Conservation (phyloP, 202 grass and related monocot species). For the Schoenoplectus triqueter region DNA sequence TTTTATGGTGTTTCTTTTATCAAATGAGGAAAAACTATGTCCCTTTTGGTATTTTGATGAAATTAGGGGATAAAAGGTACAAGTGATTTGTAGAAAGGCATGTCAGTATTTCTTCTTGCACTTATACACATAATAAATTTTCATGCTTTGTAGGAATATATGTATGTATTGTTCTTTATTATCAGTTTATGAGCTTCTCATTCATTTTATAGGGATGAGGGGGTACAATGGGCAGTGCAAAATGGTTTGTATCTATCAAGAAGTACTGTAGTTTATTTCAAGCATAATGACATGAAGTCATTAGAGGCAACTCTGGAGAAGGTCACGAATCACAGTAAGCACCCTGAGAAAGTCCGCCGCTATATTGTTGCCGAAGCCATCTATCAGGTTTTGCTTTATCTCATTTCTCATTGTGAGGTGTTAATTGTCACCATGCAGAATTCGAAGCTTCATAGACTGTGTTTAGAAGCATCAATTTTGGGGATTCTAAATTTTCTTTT, state of each 20-base stretch:
- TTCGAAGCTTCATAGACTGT: not conserved
- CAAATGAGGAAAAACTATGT: not conserved
- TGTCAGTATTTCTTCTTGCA: not conserved
- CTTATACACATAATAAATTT: not conserved
- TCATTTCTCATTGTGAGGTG: constrained; percentile 30
- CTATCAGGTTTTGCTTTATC: constrained; percentile 63
- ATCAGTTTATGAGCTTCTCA: constrained; percentile 5
- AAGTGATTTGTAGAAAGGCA: not conserved
- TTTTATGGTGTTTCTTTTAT: not conserved
- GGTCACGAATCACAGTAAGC: constrained; percentile 70
- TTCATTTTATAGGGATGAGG: constrained; percentile 70
- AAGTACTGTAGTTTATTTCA: constrained; percentile 92
- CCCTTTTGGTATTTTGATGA: not conserved
- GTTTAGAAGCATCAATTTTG: not conserved
- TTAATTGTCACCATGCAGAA: not conserved
- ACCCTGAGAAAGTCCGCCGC: constrained; percentile 81
- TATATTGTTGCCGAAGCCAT: constrained; percentile 95
- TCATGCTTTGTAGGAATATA: not conserved
- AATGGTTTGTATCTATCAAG: constrained; percentile 90
- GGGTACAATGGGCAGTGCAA: constrained; percentile 93
- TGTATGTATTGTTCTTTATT: not conserved
- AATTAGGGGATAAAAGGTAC: not conserved
- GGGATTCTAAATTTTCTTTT: not conserved
- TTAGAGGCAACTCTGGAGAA: constrained; percentile 76
- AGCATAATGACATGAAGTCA: constrained; percentile 96